A percentile compares a stretch with the other conserved stretches of the same genome.
phyloP scores from a whole-genome alignment of 805 yeast species.

The Saturnispora zaruensis region DNA sequence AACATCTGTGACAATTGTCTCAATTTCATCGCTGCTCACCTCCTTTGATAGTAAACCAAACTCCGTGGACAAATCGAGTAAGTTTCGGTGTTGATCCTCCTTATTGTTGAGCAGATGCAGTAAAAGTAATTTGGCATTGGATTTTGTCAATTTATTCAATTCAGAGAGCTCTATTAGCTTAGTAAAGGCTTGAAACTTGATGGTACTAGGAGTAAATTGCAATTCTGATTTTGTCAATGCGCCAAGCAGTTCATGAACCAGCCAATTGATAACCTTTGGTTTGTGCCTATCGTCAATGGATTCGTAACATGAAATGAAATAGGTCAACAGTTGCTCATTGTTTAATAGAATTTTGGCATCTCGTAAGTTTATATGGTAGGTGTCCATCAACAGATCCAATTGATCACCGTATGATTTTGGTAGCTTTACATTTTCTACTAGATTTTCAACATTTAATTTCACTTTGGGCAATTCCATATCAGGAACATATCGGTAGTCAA shows the following conservation, averaged over 20 bases:
- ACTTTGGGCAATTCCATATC: slow-evolving; percentile 80
- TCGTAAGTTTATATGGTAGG: slow-evolving; percentile 52
- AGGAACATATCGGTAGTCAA: slow-evolving; percentile 90
- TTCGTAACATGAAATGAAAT: slow-evolving; percentile 40
- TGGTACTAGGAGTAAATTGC: slow-evolving; percentile 24
- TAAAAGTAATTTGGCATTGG: slow-evolving; percentile 60
- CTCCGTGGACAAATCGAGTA: slow-evolving; percentile 43
- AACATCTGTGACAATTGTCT: slow-evolving; percentile 30
- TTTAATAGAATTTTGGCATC: slow-evolving; percentile 67
- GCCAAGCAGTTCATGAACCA: slow-evolving; percentile 75
- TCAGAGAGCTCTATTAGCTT: slow-evolving; percentile 48
- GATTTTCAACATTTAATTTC: slow-evolving; percentile 35
- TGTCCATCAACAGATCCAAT: slow-evolving; percentile 39
- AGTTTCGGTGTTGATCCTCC: slow-evolving; percentile 27
- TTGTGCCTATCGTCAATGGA: slow-evolving; percentile 14
- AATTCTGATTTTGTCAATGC: slow-evolving; percentile 44
- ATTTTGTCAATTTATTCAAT: slow-evolving; percentile 36
- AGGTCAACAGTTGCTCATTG: slow-evolving; percentile 39
- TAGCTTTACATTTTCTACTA: slow-evolving; percentile 34
- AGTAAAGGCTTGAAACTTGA: slow-evolving; percentile 39
- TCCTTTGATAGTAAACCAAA: slow-evolving; percentile 38
- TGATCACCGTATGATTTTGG: slow-evolving; percentile 60
- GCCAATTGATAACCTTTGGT: slow-evolving; percentile 38
- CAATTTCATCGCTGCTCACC: slow-evolving; percentile 27
- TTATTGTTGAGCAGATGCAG: slow-evolving; percentile 49